Conservation (phyloP, 208 protist species). For the Crithidia expoeki region DNA sequence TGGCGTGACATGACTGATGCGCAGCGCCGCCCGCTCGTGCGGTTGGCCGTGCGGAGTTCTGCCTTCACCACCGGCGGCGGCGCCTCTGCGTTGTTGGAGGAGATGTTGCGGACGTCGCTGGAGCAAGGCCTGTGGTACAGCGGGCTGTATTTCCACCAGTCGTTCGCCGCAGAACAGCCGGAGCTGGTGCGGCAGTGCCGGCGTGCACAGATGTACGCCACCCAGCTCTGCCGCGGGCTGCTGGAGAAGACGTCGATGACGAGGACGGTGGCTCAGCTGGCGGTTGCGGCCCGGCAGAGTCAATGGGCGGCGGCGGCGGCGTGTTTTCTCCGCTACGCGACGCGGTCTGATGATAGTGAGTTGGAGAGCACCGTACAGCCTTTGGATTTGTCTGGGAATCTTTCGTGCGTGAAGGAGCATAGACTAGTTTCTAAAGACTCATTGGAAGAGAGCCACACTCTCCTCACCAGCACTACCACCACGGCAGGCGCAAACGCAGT, state of each 20-base stretch:
- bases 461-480: too few species aligned
- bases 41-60: constrained; percentile 46
- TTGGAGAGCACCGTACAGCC: not conserved
- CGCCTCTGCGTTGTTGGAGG: constrained; percentile 39
- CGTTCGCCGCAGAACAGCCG: constrained; percentile 53
- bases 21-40: constrained; percentile 47
- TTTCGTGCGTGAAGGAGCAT: too few species aligned
- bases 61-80: constrained; percentile 10
- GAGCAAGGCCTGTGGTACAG: constrained; percentile 59
- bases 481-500: not conserved
- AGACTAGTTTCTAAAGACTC: too few species aligned
- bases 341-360: not conserved
- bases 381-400: too few species aligned
- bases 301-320: constrained; percentile 55
- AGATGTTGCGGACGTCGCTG: constrained; percentile 51
- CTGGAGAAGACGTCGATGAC: constrained; percentile 50
- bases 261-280: constrained; percentile 45
- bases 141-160: constrained; percentile 65
- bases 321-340: constrained; percentile 52
- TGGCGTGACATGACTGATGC: constrained; percentile 46
- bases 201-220: constrained; percentile 49
- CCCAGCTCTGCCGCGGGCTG: constrained; percentile 52
- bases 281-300: constrained; percentile 37
- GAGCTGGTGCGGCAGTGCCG: constrained; percentile 42
- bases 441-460: too few species aligned